phyloP scores from a whole-genome alignment of 83 land plant species.

The Picea abies region DNA sequence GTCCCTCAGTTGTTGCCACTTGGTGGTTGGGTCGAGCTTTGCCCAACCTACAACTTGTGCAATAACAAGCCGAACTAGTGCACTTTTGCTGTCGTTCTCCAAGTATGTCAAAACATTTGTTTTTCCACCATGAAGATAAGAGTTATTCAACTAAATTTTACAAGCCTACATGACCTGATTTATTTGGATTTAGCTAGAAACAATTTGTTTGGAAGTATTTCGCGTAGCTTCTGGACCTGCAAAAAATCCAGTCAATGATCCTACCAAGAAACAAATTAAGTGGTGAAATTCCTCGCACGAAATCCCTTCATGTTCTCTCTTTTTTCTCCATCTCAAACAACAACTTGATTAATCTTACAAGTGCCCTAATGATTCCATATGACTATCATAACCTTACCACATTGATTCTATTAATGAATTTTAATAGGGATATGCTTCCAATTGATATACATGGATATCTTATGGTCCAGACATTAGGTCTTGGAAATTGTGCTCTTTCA shows the following conservation, averaged over 20 bases:
- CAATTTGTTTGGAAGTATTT: slow-evolving; percentile 34
- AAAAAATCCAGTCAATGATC: slow-evolving; percentile 22
- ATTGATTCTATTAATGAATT: slow-evolving; percentile 41
- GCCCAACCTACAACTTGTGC: no score
- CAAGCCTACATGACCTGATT: slow-evolving; percentile 16
- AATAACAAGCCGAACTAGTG: no score
- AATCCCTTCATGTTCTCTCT: slow-evolving; percentile 22
- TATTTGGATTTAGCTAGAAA: slow-evolving; percentile 47
- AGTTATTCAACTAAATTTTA: slow-evolving; percentile 25
- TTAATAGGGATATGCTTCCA: slow-evolving; percentile 27
- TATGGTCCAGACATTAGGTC: slow-evolving; percentile 28
- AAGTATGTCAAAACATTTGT: no score
- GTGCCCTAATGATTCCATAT: slow-evolving; percentile 22
- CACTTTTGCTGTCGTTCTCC: no score
- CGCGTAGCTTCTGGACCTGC: slow-evolving; percentile 27
- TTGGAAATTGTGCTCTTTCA: slow-evolving; percentile 36
- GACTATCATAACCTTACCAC: slow-evolving; percentile 34
- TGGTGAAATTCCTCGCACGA: slow-evolving; percentile 37
- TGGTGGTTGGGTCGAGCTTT: no score
- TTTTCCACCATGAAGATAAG: slow-evolving; percentile 2
- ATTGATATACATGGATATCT: slow-evolving; percentile 22
- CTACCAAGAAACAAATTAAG: slow-evolving; percentile 39
- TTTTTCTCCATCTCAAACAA: slow-evolving; percentile 44
- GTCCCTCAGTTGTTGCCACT: no score
- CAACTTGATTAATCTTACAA: slow-evolving; percentile 28